Evolutionary conservation across 2,329 filamentous ascomycete genomes (phyloP).

Genomic region (Graphiopsis chlorocephala): DNA sequence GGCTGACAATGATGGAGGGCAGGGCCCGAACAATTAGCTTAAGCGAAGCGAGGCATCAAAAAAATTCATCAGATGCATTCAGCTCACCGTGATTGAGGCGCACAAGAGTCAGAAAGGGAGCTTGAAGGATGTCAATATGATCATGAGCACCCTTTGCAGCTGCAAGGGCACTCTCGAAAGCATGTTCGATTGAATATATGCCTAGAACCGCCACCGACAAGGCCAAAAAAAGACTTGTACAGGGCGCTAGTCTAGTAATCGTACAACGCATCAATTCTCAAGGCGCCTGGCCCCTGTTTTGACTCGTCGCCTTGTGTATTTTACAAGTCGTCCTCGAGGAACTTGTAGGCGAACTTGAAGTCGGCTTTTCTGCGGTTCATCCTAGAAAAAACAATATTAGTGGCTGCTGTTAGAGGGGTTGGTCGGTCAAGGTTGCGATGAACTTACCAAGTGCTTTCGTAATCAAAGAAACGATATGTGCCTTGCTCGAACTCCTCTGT

Average conservation of each 20-base stretch:
- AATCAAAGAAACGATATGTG: conserved; percentile 98
- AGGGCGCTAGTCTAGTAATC: conserved; percentile 12
- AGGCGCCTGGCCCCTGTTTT: not conserved
- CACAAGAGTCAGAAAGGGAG: not conserved
- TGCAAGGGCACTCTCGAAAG: conserved; percentile 1
- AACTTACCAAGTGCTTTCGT: conserved; percentile 93
- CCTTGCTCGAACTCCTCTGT: conserved; percentile 99
- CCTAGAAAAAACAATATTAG: conserved; percentile 51
- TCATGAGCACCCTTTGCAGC: not conserved
- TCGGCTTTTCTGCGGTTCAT: conserved; percentile 98
- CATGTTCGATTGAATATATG: conserved; percentile 10
- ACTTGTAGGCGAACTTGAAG: conserved; percentile 98
- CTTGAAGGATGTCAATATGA: not conserved
- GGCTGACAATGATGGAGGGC: not conserved
- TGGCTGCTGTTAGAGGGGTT: not conserved
- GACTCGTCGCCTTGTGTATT: conserved; percentile 61
- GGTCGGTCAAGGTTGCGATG: not conserved
- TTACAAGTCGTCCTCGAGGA: conserved; percentile 86
- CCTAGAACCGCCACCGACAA: not conserved
- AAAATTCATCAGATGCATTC: too few relatives aligned
- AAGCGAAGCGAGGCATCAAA: not conserved
- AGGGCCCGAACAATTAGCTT: not conserved
- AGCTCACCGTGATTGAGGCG: not conserved
- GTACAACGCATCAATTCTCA: conserved; percentile 1
- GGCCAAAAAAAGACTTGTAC: not conserved